Percentiles rank a stretch among this genome's conserved stretches.
Conservation (phyloP, 768 basidiomycete species). For the Rhodosporidiobolus sp. region DNA sequence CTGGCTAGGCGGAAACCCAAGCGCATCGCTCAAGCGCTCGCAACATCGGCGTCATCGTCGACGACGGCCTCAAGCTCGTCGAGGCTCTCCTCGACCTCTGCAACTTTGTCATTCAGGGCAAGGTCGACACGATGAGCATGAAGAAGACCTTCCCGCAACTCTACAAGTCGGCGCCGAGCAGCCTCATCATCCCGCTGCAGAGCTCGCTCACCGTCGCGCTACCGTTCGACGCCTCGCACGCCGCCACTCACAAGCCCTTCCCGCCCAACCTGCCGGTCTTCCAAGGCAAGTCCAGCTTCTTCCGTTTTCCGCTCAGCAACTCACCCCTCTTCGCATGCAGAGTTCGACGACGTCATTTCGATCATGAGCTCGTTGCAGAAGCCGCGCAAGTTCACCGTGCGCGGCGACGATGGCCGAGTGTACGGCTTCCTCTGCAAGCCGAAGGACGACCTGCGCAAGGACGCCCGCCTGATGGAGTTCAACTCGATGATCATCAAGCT, state of each 20-base stretch:
- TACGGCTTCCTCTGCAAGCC: conserved; percentile 96
- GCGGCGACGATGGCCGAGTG: conserved; percentile 71
- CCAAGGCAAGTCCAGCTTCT: conserved; percentile 55
- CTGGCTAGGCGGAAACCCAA: not conserved
- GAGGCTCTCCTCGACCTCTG: conserved; percentile 37
- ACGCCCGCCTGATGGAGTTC: conserved; percentile 96
- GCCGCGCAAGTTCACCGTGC: conserved; percentile 83
- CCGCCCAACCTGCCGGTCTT: conserved; percentile 73
- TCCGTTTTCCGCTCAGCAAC: not conserved
- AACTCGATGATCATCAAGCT: conserved; percentile 96
- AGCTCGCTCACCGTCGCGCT: conserved; percentile 83
- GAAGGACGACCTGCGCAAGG: conserved; percentile 94
- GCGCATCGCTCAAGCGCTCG: no score
- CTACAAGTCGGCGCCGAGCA: conserved; percentile 5
- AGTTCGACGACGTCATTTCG: conserved; percentile 74
- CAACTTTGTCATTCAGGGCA: conserved; percentile 25
- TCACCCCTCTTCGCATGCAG: conserved; percentile 51
- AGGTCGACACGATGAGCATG: conserved; percentile 30
- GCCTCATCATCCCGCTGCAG: conserved; percentile 83
- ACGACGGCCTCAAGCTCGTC: conserved; percentile 31
- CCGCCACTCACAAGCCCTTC: conserved; percentile 69
- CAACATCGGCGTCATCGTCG: conserved; percentile 23
- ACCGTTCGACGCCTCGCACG: conserved; percentile 66
- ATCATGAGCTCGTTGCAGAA: conserved; percentile 87
- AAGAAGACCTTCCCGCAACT: conserved; percentile 33